Base-by-base conservation (phyloP, 2,329 filamentous ascomycete genomes). In the Claviceps fusiformis region DNA sequence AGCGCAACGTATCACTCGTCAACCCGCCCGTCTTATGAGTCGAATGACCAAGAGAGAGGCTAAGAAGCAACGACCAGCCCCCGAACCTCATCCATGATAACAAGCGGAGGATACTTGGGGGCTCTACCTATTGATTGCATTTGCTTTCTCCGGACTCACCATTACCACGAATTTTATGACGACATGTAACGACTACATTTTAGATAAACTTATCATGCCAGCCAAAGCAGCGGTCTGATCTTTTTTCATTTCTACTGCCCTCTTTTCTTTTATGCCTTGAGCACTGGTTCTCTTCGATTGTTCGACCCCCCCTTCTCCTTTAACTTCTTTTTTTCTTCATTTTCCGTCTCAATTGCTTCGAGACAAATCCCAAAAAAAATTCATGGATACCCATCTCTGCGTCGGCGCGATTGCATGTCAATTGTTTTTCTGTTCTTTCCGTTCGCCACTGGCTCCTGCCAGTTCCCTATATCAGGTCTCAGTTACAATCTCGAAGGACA, bases 81-180 rank as follows among this genome's bases (percentile, higher is more conserved):
- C 35, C 37, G 13, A 33, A 27, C 4, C 19, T 6, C n/a, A 39
- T 31, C 7, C 43, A 39, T 33, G 52, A 46, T 35, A 17, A 37
- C 17, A 53, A 53, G 10, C 43, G 41, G 41, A 46, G 29, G 29
- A 53, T 5, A 35, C 29, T 45, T n/a, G 29, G 8, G 29, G n/a
- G 29, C 17, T 46, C 9, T 46, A 19, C 29, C 15, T 46, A 7
- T 45, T 27, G 56, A 55, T 57, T 57, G 37, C 15, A 41, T 57
- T 55, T 33, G 29, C 56, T 56, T 57, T 57, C 55, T 53, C 24
- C 39, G 55, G 53, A 43, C 46, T 48, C 53, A 50, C 24, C 57
- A 58, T 60, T 62, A 55, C 55, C 57, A 64, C 60, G 62, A 63
- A 63, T 55, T 59, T 61, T 58, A 63, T 59, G 58, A 63, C 57